Percentiles rank a stretch among this genome's conserved stretches.
These are phyloP conservation scores for Cetradonia linearis DNA, from an alignment of 495 filamentous ascomycete species.

Conservation along the genomic window DNA sequence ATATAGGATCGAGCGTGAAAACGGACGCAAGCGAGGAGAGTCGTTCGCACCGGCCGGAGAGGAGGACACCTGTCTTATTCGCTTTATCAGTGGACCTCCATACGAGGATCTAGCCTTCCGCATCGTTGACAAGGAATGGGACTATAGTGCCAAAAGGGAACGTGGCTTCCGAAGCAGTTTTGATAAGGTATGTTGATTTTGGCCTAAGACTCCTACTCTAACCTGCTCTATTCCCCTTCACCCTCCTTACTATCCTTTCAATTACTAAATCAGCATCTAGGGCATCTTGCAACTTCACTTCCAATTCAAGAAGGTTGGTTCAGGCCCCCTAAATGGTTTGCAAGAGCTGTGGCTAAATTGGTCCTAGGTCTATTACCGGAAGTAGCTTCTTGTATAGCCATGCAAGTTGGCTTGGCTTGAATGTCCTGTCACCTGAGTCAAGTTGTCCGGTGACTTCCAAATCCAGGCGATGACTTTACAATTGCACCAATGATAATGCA, in stretches of 20 bases:
- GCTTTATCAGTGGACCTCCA: conserved; percentile 89
- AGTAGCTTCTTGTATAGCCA: conserved; percentile 33
- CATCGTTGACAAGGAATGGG: conserved; percentile 98
- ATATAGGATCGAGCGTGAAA: conserved; percentile 86
- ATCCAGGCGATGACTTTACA: not conserved
- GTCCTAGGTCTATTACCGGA: conserved; percentile 55
- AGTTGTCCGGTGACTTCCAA: not conserved
- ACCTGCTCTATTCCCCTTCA: no score
- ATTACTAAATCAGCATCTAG: conserved; percentile 32
- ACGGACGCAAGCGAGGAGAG: conserved; percentile 78
- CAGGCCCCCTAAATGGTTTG: not conserved
- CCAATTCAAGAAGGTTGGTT: conserved; percentile 76
- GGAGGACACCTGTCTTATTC: conserved; percentile 93
- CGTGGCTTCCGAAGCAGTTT: conserved; percentile 93
- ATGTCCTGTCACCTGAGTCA: not conserved
- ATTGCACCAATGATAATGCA: not conserved
- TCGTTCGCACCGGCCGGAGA: conserved; percentile 93
- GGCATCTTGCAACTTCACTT: conserved; percentile 97
- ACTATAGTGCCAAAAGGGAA: conserved; percentile 92
- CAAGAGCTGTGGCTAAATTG: conserved; percentile 30
- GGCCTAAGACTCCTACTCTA: not conserved
- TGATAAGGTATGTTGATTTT: conserved; percentile 65
- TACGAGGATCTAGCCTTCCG: conserved; percentile 97
- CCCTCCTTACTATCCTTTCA: not conserved
- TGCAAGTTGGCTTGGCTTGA: not conserved